Conservation (phyloP, 495 filamentous ascomycete species). For the Achaetomiella virescens region DNA sequence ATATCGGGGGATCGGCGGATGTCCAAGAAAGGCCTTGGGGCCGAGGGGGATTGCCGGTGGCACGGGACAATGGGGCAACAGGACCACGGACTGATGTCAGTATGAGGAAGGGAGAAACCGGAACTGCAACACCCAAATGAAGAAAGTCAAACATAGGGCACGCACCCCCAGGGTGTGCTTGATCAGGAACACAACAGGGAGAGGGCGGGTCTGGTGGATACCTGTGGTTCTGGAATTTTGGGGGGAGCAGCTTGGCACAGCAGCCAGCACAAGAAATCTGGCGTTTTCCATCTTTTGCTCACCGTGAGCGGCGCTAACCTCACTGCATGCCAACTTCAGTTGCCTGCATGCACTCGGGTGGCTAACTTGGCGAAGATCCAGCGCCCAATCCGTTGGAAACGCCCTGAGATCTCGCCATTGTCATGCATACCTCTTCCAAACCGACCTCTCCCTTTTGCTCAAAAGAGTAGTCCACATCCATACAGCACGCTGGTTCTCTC, state of each 20-base stretch:
- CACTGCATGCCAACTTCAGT: not conserved
- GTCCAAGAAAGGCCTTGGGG: not conserved
- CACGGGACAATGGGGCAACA: not conserved
- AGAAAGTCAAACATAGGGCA: not conserved
- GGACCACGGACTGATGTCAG: not conserved
- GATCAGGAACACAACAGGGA: no score
- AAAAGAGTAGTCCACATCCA: not conserved
- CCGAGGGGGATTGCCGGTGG: slow-evolving; percentile 13
- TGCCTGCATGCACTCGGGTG: not conserved
- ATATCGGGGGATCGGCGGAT: slow-evolving; percentile 23
- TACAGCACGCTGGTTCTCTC: not conserved
- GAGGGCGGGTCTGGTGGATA: not conserved
- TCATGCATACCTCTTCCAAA: not conserved
- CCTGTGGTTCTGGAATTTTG: not conserved
- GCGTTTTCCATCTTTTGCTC: no score
- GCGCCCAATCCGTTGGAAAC: not conserved
- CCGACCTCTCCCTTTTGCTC: not conserved
- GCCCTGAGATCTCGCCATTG: not conserved
- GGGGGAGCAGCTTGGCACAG: not conserved
- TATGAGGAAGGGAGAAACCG: slow-evolving; percentile 17
- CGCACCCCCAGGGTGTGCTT: not conserved
- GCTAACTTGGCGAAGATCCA: not conserved
- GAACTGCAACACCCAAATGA: not conserved
- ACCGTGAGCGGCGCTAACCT: no score
- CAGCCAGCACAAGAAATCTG: no score